Percentiles rank a stretch among this genome's conserved stretches.
Conservation (phyloP, 305 asterid species). For the Withania somnifera region DNA sequence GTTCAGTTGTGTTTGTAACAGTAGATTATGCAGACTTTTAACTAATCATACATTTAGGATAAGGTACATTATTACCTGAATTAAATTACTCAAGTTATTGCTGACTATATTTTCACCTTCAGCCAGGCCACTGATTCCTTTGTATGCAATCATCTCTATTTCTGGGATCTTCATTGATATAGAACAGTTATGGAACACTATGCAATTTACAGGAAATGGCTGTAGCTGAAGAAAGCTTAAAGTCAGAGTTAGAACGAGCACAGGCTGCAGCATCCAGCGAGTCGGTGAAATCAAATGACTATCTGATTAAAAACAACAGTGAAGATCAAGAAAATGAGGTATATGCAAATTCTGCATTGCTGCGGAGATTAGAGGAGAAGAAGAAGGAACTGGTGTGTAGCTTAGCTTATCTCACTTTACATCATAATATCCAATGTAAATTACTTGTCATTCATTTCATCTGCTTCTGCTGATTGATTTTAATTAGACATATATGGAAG, state of each 20-base stretch:
- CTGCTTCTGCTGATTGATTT: background rate
- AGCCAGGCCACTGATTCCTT: background rate
- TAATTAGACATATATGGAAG: conserved; percentile 54
- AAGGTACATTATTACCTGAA: background rate
- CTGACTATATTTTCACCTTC: background rate
- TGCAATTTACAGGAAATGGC: conserved; percentile 47
- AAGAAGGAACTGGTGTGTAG: conserved; percentile 60
- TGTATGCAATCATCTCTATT: background rate
- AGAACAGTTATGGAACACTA: background rate
- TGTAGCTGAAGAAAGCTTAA: conserved; percentile 42
- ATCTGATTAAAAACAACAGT: conserved; percentile 22
- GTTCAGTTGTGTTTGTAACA: background rate
- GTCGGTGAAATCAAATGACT: conserved; percentile 27
- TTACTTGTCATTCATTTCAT: conserved; percentile 5
- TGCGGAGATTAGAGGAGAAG: conserved; percentile 58
- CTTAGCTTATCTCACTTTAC: background rate
- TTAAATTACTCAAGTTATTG: background rate
- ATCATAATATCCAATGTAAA: background rate
- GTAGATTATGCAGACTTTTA: background rate
- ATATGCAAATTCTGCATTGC: conserved; percentile 25
- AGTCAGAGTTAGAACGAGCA: conserved; percentile 42
- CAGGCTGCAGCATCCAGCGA: conserved; percentile 18
- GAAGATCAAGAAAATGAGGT: conserved; percentile 40
- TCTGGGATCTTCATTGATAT: background rate
- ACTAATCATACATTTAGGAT: background rate